Evolutionary conservation across 805 yeast species (phyloP), one percentile per base, ranked within the genome.

Genomic region (Huiozyma sinensis): DNA sequence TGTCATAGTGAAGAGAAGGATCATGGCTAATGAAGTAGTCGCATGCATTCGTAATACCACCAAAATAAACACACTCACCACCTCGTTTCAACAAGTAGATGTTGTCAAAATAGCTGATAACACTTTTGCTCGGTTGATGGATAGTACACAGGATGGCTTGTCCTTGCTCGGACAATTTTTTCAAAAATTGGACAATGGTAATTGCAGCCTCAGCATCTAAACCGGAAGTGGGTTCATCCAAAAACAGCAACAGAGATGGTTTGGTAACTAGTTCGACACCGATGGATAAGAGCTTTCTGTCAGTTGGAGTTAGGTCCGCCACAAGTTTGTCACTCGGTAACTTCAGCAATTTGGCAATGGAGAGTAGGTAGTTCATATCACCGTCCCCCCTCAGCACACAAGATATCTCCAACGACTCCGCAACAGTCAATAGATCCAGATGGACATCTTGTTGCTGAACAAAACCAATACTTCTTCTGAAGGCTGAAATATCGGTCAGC

Each of bases 41-140:
- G 7, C 79, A 75, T 57, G 76, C 73, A 40, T 70, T 64, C 40
- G 86, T 83, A 52, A 80, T 77, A 48, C 80, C 84, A 51, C 90
- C 90, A 59, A 81, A 82, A 59, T 81, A 82, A 29, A 45, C 82
- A 38, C 88, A 81, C 57, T 72, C 67, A 47, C 90, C 90, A 53
- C 89, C 90, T 49, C 72, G 73, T 49, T 77, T 77, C 56, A 83
- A 65, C 50, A 81, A 70, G 51, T 77, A 66, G 44, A 79, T 65
- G 17, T 80, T 70, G 53, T 78, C 84, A 48, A 78, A 78, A 51
- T 75, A 75, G 50, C 75, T 72, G 55, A 78, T 69, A 51, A 79
- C 67, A 43, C 73, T 66, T 36, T 81, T 81, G 36, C 81, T 74
- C 40, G 83, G 83, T 61, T 78, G 84, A 58, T 79, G 83, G 53